Evolutionary conservation across 192 early-diverging fungal species (phyloP).

Genomic region (Backusella liffmaniae): DNA sequence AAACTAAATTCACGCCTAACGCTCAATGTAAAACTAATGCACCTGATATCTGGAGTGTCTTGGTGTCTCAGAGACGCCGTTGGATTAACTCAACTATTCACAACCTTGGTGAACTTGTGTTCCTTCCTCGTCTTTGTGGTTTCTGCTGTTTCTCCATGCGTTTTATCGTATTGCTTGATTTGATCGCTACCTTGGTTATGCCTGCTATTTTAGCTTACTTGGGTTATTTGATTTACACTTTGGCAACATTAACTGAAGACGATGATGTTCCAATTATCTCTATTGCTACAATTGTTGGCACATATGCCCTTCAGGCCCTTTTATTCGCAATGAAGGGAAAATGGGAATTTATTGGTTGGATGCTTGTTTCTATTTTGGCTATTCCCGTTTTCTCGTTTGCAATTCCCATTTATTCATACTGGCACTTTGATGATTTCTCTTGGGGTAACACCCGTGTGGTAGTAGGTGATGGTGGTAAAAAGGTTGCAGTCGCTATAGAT

Average conservation of each 20-base stretch:
- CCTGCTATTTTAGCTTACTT: conserved; percentile 89
- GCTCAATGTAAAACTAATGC: conserved; percentile 93
- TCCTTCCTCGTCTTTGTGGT: conserved; percentile 94
- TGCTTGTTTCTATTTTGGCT: conserved; percentile 92
- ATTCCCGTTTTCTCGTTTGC: conserved; percentile 87
- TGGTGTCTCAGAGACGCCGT: conserved; percentile 96
- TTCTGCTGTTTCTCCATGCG: conserved; percentile 98
- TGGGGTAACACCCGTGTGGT: conserved; percentile 97
- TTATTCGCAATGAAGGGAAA: conserved; percentile 72
- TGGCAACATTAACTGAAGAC: conserved; percentile 47
- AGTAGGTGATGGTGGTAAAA: conserved; percentile 82
- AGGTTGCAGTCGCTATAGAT: conserved; percentile 59
- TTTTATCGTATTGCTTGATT: conserved; percentile 92
- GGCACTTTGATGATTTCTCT: conserved; percentile 99
- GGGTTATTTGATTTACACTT: conserved; percentile 74
- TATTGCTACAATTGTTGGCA: conserved; percentile 79
- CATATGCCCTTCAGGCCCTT: conserved; percentile 87
- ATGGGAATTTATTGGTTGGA: conserved; percentile 94
- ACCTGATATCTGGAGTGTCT: conserved; percentile 89
- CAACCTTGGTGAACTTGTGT: conserved; percentile 93
- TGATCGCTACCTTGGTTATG: conserved; percentile 91
- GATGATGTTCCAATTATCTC: conserved; percentile 77
- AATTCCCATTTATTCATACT: conserved; percentile 90
- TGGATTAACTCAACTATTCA: conserved; percentile 99
- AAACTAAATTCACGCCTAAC: conserved; percentile 89